Evolutionary conservation across 2,329 filamentous ascomycete genomes (phyloP), one percentile per base, ranked within the genome.

Genomic region (Aspergillus novofumigatus): DNA sequence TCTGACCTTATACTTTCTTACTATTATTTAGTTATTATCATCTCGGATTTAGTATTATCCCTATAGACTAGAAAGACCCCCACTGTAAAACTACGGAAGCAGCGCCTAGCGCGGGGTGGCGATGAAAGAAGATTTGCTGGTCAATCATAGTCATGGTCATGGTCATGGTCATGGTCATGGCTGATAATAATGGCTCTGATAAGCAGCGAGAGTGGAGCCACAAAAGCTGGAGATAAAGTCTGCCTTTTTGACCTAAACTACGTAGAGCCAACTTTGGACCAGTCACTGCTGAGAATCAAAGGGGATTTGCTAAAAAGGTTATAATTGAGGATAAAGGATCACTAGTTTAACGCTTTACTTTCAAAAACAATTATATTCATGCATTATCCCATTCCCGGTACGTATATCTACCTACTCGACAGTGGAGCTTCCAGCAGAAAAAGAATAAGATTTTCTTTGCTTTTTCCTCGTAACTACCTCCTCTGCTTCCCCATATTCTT

Each of bases 151-250:
- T 28, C 41, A 48, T 28, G 55, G 23, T 65, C 28, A 23, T 44
- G 29, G 21, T 28, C 41, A 48, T 28, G 55, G 23, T 65, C 28
- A 29, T 10, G 32, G 4, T 32, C 29, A 32, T 32, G 29, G 11
- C 29, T 32, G 29, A 11, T 38, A 42, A 20, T 14, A 41, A 48
- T 28, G 56, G 26, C 66, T 65, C 66, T 65, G 64, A 69, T 72
- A 65, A 71, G 69, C 56, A 74, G 73, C 42, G 72, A 77, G 56
- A 82, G 51, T 64, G 61, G 56, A 56, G 57, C 58, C 51, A 14
- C 44, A 53, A 38, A 53, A 54, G 53, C 53, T 56, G 50, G 54
- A 67, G 67, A 69, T 67, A 67, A 66, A 67, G 60, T 4, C 28
- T 11, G 9, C 25, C 25, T 26, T 26, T 26, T 26, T 26, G 25